Base-by-base conservation (phyloP, 2,329 filamentous ascomycete genomes). In the Penicillium griseofulvum region DNA sequence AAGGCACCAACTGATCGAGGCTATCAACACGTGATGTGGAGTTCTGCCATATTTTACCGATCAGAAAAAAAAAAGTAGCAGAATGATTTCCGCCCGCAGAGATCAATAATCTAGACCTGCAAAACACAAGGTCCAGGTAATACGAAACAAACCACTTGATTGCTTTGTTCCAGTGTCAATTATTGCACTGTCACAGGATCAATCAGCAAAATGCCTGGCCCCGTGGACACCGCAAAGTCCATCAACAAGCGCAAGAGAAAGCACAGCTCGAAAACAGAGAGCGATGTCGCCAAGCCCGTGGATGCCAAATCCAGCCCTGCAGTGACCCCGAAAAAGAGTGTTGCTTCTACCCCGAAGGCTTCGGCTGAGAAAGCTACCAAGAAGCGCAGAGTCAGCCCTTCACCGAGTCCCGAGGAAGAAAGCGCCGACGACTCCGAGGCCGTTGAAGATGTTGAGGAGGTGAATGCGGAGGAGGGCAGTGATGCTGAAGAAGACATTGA, bases 181-280 rank as follows among this genome's bases (percentile, higher is more conserved):
- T 39, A 48, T 11, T 14, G 17, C 54, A 47, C 36, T 54, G 45
- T 52, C 44, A 49, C 48, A 54, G 55, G 57, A 53, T 38, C 29
- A 54, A 54, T 33, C 52, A 63, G 52, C 58, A 69, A 62, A 54
- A 71, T 68, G 71, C 68, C 69, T 59, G 68, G 65, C 45, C 63
- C 71, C 16, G 71, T 76, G 66, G 71, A 75, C 51, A 67, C 69
- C 28, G 62, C 73, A 43, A 68, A 74, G 55, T 71, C 71, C 44
- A 66, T 69, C 46, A 77, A 77, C 63, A 78, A 77, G 65, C 70
- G 75, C 50, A 78, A 78, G 71, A 76, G 74, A 71, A 77, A 74
- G 69, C 74, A 77, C 54, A 64, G 57, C 56, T 62, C 62, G 43
- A 65, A 65, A 48, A 56, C 63, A 49, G 64, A 66, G 34, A 61